Percentiles rank a stretch among this genome's conserved stretches.
phyloP scores from a whole-genome alignment of 495 filamentous ascomycete species.

The Penicillium verhagenii region DNA sequence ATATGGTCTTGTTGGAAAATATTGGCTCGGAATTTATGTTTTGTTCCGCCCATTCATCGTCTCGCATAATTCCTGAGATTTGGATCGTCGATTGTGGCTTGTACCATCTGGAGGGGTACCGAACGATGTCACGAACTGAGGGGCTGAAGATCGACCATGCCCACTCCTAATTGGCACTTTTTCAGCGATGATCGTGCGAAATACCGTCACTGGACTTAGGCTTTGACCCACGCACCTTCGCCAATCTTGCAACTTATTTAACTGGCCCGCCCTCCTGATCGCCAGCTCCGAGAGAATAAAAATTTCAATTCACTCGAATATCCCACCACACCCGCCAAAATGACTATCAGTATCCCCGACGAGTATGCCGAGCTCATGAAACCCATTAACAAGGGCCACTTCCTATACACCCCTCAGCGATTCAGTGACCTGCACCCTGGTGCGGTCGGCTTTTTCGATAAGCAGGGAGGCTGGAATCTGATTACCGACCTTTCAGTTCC shows the following conservation, averaged over 20 bases:
- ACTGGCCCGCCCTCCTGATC: neutral
- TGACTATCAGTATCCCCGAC: conserved; percentile 5
- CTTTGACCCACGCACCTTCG: neutral
- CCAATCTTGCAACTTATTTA: too few species aligned
- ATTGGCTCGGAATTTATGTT: neutral
- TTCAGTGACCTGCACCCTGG: conserved; percentile 12
- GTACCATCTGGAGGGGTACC: too few species aligned
- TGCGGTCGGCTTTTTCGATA: conserved; percentile 11
- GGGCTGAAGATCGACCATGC: neutral
- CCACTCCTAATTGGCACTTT: neutral
- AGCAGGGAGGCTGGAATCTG: conserved; percentile 4
- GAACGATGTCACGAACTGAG: neutral
- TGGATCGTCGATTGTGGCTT: neutral
- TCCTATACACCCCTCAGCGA: conserved; percentile 8
- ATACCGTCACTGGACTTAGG: neutral
- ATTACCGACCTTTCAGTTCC: conserved; percentile 13
- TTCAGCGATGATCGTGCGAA: neutral
- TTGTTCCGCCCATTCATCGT: neutral
- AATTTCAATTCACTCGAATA: neutral
- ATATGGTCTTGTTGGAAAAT: neutral
- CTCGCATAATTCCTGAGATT: neutral
- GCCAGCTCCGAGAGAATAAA: neutral
- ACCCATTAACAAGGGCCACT: conserved; percentile 3
- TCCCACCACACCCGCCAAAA: neutral
- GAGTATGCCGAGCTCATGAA: conserved; percentile 17